A percentile compares a stretch with the other conserved stretches of the same genome.
phyloP scores from a whole-genome alignment of 2,329 filamentous ascomycete species.

The Neocucurbitaria cava region DNA sequence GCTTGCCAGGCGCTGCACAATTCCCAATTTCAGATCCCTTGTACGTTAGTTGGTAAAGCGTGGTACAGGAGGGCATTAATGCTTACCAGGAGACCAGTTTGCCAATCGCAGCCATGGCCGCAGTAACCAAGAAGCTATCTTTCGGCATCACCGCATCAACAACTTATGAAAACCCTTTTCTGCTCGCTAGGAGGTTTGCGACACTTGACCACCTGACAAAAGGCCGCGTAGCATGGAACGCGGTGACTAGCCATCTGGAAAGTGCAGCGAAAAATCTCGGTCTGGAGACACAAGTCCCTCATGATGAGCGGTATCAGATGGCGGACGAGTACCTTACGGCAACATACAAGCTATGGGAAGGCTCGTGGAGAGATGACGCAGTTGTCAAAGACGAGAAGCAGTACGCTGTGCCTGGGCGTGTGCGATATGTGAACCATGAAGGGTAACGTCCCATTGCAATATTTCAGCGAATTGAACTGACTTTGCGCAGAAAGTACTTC shows the following conservation, averaged over 20 bases:
- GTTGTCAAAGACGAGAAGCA: conserved; percentile 63
- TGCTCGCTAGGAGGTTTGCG: conserved; percentile 66
- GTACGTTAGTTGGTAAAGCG: conserved; percentile 48
- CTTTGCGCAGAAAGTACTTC: conserved; percentile 62
- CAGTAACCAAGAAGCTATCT: conserved; percentile 66
- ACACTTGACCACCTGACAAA: conserved; percentile 71
- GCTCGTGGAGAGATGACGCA: conserved; percentile 69
- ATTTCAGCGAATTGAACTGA: background rate
- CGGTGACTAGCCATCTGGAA: conserved; percentile 71
- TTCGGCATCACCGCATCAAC: conserved; percentile 71
- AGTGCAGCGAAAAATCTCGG: conserved; percentile 69
- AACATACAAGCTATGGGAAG: conserved; percentile 71
- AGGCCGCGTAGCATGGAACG: conserved; percentile 54
- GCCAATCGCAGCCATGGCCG: conserved; percentile 67
- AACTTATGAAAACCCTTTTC: conserved; percentile 71
- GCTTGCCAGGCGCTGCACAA: conserved; percentile 67
- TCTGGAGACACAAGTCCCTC: conserved; percentile 60
- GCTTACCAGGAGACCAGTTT: background rate
- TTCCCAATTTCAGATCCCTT: conserved; percentile 73
- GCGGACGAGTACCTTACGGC: conserved; percentile 73
- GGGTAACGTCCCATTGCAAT: conserved; percentile 26
- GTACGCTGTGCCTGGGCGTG: conserved; percentile 63
- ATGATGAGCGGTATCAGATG: conserved; percentile 70
- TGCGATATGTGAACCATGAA: conserved; percentile 70
- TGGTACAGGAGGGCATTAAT: background rate